Percentiles rank a stretch among this genome's conserved stretches.
phyloP scores from a whole-genome alignment of 345 rosid species.

The Melaleuca alternifolia region DNA sequence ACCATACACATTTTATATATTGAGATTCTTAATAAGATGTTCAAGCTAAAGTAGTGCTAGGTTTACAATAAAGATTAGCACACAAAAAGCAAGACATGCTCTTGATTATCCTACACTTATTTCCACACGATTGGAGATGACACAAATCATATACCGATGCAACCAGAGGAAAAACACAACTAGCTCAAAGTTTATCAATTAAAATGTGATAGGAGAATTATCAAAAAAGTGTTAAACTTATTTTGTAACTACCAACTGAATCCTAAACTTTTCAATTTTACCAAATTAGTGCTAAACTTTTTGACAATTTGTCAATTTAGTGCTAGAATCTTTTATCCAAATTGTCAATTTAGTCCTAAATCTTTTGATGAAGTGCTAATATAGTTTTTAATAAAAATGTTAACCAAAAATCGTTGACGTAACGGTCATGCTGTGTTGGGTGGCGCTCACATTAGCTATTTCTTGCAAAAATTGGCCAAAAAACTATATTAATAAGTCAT shows the following conservation, averaged over 20 bases:
- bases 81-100: not conserved
- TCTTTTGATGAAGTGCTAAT: too few species aligned
- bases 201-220: not conserved
- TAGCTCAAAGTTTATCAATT: not conserved
- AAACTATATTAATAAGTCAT: not conserved
- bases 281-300: not conserved
- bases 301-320: not conserved
- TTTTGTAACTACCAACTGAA: not conserved
- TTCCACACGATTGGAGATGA: not conserved
- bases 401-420: not conserved
- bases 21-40: not conserved
- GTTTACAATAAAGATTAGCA: not conserved
- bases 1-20: not conserved
- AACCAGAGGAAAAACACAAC: not conserved
- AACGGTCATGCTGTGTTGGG: fast-evolving
- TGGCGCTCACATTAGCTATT: fast-evolving
- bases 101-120: not conserved
- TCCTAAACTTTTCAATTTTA: not conserved
- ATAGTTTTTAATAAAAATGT: not conserved
- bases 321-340: not conserved
- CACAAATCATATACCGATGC: not conserved
- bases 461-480: not conserved
- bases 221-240: not conserved
- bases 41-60: not conserved
- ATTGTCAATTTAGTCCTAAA: not conserved